Evolutionary conservation across 2,329 filamentous ascomycete genomes (phyloP), one percentile per base, ranked within the genome.

Genomic region (Dactylellina cionopaga): DNA sequence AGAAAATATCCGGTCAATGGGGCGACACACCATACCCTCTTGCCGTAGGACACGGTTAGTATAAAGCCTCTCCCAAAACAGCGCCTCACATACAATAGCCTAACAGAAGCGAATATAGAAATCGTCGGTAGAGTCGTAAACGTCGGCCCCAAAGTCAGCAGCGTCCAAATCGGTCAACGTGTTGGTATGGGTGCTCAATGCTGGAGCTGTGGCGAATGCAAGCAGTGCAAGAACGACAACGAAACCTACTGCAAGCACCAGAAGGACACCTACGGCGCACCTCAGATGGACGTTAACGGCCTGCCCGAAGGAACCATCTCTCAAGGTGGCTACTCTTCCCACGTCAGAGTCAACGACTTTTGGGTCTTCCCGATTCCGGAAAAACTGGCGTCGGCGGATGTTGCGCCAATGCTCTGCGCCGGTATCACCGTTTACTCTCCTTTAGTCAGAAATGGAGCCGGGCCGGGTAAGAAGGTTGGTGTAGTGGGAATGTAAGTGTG

Each of bases 321-420:
- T 1, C 87, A 89, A 78, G 88, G 88, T 64, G 88, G 88, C n/a
- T 90, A 89, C 80, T 83, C 86, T 3, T 87, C 85, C 58, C 87
- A 92, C 78, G 85, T 92, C 17, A 85, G 90, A 75, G 87, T 88
- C 0, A 90, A 94, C 80, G 64, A 70, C 11, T 74, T 55, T 55
- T 76, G 75, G 46, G 73, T 76, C 11, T 75, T 75, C 56, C 70
- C 63, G 2, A 93, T 96, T 75, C 92, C 92, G 33, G 90, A 92
- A 29, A 86, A 84, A 56, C 85, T 96, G 46, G 77, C 83, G 7
- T 86, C 84, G 75, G 80, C 82, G 62, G 81, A 88, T 54, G 90
- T 89, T 0, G 92, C 91, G 1, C 90, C 90, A 7, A 92, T 93
- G 90, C 85, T 95, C 76, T 96, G 92, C 80, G 92, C 91, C 39